Evolutionary conservation across 2,329 filamentous ascomycete genomes (phyloP).

Genomic region (Laburnicola sp.): DNA sequence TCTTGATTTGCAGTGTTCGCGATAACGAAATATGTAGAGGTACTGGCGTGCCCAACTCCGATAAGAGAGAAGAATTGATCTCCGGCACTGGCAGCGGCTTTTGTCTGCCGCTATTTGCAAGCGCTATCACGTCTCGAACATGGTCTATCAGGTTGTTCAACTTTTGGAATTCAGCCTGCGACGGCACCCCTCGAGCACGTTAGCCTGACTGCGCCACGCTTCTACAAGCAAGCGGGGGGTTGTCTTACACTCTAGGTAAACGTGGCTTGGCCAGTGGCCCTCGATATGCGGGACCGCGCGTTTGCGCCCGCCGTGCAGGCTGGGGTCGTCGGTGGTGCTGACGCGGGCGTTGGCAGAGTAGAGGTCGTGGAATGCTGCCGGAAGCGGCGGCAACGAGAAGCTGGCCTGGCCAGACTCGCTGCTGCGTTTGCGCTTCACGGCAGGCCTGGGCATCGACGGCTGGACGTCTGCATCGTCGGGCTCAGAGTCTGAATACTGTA

Average conservation of each 20-base stretch:
- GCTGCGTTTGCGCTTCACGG: slow-evolving; percentile 39
- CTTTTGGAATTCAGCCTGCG: slow-evolving; percentile 34
- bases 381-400: slow-evolving; percentile 69
- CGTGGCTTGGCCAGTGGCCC: slow-evolving; percentile 89
- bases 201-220: slow-evolving; percentile 29
- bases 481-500: slow-evolving; percentile 58
- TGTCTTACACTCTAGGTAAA: slow-evolving; percentile 87
- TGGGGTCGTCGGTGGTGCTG: slow-evolving; percentile 78
- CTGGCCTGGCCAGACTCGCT: slow-evolving; percentile 17
- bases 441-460: slow-evolving; percentile 3
- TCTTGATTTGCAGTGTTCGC: slow-evolving; percentile 73
- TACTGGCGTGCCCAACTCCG: slow-evolving; percentile 73
- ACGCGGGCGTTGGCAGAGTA: slow-evolving; percentile 81
- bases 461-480: slow-evolving; percentile 49
- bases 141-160: slow-evolving; percentile 36
- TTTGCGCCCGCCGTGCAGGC: slow-evolving; percentile 81
- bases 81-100: slow-evolving; percentile 36
- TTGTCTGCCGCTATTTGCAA: slow-evolving; percentile 22
- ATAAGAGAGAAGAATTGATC: slow-evolving; percentile 72
- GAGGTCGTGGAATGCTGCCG: slow-evolving; percentile 79
- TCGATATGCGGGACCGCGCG: slow-evolving; percentile 80
- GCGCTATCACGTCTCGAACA: slow-evolving; percentile 25
- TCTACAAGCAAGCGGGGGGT: neutral
- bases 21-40: slow-evolving; percentile 93
- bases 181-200: slow-evolving; percentile 45